These are phyloP conservation scores for Colletotrichum orchidophilum DNA, from an alignment of 2,329 filamentous ascomycete species.

Conservation along the genomic window DNA sequence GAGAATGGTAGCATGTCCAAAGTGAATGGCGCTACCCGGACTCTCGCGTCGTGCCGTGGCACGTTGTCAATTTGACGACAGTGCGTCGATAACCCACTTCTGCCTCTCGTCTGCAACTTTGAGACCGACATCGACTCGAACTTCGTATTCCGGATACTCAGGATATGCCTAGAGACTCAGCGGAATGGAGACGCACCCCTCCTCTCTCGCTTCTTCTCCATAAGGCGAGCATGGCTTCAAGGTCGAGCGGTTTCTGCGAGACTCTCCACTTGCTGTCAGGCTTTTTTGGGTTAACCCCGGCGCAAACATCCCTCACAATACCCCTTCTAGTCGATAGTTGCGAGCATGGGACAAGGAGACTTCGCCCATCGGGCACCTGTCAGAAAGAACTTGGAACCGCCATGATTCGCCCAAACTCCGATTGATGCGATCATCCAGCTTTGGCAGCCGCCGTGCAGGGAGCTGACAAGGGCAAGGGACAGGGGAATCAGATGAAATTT, in stretches of 20 bases:
- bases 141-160: conserved; percentile 17
- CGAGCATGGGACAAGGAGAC: conserved; percentile 10
- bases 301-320: neutral
- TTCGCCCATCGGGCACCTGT: conserved; percentile 15
- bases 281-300: neutral
- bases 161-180: conserved; percentile 2
- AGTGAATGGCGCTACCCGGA: neutral
- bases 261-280: conserved; percentile 17
- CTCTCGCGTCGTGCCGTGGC: neutral
- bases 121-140: conserved; percentile 10
- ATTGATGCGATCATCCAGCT: conserved; percentile 31
- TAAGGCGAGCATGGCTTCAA: conserved; percentile 14
- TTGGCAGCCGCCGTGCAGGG: conserved; percentile 22
- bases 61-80: neutral
- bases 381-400: conserved; percentile 12
- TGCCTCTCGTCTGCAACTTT: neutral
- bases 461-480: conserved; percentile 10
- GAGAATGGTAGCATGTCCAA: neutral
- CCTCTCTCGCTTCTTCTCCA: conserved; percentile 9
- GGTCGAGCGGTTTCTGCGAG: conserved; percentile 1
- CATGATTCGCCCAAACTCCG: conserved; percentile 25
- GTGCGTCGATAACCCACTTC: conserved; percentile 12
- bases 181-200: conserved; percentile 17
- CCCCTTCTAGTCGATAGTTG: conserved; percentile 15
- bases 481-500: conserved; percentile 32